Conservation (phyloP, 2,329 filamentous ascomycete genomes). For the Fusarium euwallaceae region DNA sequence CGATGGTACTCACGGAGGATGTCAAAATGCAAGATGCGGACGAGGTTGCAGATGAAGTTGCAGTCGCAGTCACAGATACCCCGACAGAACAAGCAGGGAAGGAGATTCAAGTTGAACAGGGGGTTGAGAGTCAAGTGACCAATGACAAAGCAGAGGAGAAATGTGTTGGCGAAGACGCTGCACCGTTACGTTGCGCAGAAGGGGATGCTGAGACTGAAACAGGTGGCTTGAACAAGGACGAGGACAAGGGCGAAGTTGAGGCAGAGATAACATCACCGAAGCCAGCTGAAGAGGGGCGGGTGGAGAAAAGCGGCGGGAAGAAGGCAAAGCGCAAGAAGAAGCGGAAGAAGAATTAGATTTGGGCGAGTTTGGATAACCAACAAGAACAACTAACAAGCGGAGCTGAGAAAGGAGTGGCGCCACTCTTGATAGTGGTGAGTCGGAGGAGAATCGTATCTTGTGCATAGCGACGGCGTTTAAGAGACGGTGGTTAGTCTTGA, state of each 20-base stretch:
- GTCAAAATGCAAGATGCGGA: slow-evolving; percentile 39
- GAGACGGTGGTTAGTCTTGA: slow-evolving; percentile 11
- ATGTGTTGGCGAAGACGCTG: slow-evolving; percentile 17
- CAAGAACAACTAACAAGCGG: background rate
- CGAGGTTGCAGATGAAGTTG: slow-evolving; percentile 22
- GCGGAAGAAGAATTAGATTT: slow-evolving; percentile 1
- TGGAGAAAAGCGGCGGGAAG: background rate
- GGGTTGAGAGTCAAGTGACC: slow-evolving; percentile 15
- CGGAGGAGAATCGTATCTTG: slow-evolving; percentile 9
- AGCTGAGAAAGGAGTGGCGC: slow-evolving; percentile 1
- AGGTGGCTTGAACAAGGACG: slow-evolving; percentile 9
- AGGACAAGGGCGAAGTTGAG: slow-evolving; percentile 10
- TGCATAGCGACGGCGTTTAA: slow-evolving; percentile 44
- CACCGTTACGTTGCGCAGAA: slow-evolving; percentile 13
- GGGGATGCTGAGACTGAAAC: slow-evolving; percentile 28
- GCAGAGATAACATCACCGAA: background rate
- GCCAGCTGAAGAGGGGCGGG: background rate
- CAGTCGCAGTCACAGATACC: slow-evolving; percentile 5
- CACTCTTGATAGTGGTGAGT: background rate
- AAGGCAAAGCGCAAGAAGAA: slow-evolving; percentile 1
- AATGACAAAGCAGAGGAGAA: slow-evolving; percentile 21
- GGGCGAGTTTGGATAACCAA: background rate
- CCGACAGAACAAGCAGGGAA: slow-evolving; percentile 5
- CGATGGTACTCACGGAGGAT: slow-evolving; percentile 57
- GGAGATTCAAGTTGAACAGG: slow-evolving; percentile 17